phyloP scores from a whole-genome alignment of 805 yeast genomes.

The Teunomyces lycoperdinae region DNA sequence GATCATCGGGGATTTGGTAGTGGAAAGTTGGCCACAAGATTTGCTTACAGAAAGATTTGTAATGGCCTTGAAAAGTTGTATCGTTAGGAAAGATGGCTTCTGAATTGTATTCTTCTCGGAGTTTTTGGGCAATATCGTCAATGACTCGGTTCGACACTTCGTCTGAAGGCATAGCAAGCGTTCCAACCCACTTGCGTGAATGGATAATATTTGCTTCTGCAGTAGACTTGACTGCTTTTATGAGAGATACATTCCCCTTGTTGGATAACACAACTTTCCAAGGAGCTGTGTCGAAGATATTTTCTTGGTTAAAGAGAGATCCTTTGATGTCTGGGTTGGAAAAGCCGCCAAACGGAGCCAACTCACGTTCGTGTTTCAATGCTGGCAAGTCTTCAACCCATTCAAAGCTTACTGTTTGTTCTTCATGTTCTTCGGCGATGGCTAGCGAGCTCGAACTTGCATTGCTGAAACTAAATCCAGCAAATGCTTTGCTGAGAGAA shows the following conservation, averaged over 20 bases:
- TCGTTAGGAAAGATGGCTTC: conserved; percentile 75
- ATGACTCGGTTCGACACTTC: conserved; percentile 59
- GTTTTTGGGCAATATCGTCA: conserved; percentile 46
- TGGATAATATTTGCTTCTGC: conserved; percentile 30
- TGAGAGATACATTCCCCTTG: conserved; percentile 85
- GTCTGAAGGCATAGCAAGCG: conserved; percentile 89
- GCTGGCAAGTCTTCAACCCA: conserved; percentile 9
- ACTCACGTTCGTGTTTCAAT: conserved; percentile 19
- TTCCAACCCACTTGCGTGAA: conserved; percentile 76
- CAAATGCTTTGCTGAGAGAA: conserved; percentile 13
- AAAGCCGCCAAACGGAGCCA: conserved; percentile 72
- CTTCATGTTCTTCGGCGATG: conserved; percentile 31
- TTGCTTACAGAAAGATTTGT: conserved; percentile 87
- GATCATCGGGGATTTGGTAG: conserved; percentile 94
- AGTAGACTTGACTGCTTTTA: conserved; percentile 75
- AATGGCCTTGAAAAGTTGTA: conserved; percentile 82
- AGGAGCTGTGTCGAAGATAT: conserved; percentile 56
- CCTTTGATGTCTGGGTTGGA: conserved; percentile 55
- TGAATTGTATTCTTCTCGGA: conserved; percentile 51
- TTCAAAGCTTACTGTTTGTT: conserved; percentile 3
- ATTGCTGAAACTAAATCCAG: conserved; percentile 20
- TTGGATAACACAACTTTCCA: conserved; percentile 70
- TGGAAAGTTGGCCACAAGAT: conserved; percentile 93
- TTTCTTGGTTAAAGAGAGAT: conserved; percentile 37
- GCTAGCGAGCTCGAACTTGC: conserved; percentile 29